Conservation (phyloP, 306 rosid species). For the Ormosia emarginata region DNA sequence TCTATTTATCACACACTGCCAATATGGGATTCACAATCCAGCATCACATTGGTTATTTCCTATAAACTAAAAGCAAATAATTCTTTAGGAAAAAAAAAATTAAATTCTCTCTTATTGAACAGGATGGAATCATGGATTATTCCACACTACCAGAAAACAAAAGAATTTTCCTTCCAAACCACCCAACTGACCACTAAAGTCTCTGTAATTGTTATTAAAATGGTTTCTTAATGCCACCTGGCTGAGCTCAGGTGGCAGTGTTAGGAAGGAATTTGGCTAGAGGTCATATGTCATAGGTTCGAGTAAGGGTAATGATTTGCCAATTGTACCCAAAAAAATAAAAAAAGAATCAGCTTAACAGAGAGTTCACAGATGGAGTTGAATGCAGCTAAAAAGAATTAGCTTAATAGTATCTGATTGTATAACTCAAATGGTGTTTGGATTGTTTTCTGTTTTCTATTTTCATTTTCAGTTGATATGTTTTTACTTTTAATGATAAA, state of each 20-base stretch:
- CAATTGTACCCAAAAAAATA: background rate
- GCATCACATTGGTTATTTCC: background rate
- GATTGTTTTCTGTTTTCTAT: no score
- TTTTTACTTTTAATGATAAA: no score
- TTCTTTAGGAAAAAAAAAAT: background rate
- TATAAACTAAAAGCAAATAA: background rate
- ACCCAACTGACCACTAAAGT: background rate
- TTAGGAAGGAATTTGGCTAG: background rate
- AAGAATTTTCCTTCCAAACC: background rate
- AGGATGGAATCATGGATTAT: background rate
- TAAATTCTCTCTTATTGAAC: background rate
- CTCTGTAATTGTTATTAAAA: background rate
- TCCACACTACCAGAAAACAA: background rate
- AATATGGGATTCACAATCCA: background rate
- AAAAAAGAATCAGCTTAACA: background rate
- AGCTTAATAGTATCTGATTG: background rate
- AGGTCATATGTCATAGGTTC: background rate
- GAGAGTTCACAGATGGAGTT: background rate
- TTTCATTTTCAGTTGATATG: no score
- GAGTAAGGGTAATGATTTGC: background rate
- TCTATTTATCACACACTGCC: background rate
- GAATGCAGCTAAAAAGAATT: background rate
- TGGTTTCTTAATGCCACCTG: background rate
- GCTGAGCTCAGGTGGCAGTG: background rate
- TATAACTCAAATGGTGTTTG: background rate